Base-by-base conservation (phyloP, 2,329 filamentous ascomycete species). In the Aureobasidium namibiae region DNA sequence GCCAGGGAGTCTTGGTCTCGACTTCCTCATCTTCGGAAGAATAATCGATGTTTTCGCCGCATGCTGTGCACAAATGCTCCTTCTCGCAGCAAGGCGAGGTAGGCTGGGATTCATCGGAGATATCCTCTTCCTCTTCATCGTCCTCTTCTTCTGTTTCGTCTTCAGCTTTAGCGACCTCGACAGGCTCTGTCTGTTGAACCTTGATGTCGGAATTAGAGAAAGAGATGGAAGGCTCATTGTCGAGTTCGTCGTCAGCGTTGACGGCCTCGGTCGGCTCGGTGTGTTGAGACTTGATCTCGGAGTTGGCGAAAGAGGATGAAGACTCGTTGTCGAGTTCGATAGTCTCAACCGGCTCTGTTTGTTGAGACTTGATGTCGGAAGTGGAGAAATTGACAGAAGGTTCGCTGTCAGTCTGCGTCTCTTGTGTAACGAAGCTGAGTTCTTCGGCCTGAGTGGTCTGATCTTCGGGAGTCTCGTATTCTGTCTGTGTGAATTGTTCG, bases 1-100 rank as follows among this genome's bases (percentile, higher is more conserved):
- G 65, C 67, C 69, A 70, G 5, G 70, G 68, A n/a, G 65, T 67
- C 58, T 65, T 69, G 11, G 60, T 56, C 24, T 59, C 18, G 5
- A 33, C 9, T 23, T 39, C 54, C 13, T 56, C 53, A 8, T 59
- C 60, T 52, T 53, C 38, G 33, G 39, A 61, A n/a, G 38, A 59
- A 33, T 54, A 50, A 29, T 61, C 60, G 31, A 57, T 14, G 16
- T 46, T 18, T 14, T 48, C 34, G 42, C 54, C 54, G 13, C 54
- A 57, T 16, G 57, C 34, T 24, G 36, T 42, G 34, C 38, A 53
- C 36, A 38, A 34, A 10, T 41, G 50, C 50, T 56, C 52, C 24
- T 62, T 23, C 24, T 45, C 31, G 34, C 23, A 26, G 24, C 26
- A 44, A n/a, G 52, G 39, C 3, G 52, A 45, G 23, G 26, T 33